Conservation (phyloP, 345 rosid genomes). For the Laguncularia racemosa region DNA sequence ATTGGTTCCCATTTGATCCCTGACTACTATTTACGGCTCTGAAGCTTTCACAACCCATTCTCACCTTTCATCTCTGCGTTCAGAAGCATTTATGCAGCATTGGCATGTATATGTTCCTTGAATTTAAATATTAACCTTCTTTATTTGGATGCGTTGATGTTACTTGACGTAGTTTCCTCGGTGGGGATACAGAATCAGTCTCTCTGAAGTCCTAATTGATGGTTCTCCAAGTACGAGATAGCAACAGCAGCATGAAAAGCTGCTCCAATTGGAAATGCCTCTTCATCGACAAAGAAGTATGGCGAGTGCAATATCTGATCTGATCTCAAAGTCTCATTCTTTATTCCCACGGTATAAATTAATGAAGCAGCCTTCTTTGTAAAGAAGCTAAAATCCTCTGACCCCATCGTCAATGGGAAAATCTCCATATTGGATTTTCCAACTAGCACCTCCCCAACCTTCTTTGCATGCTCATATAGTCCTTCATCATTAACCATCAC, state of each 20-base stretch:
- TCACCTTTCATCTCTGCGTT: too few relatives aligned
- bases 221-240: slow-evolving; percentile 43
- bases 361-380: slow-evolving; percentile 49
- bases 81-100: too few relatives aligned
- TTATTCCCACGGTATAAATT: slow-evolving; percentile 42
- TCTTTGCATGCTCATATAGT: slow-evolving; percentile 42
- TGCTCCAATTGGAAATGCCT: slow-evolving; percentile 55
- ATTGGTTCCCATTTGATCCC: too few relatives aligned
- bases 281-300: slow-evolving; percentile 52
- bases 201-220: slow-evolving; percentile 4
- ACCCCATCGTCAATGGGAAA: slow-evolving; percentile 50
- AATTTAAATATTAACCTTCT: too few relatives aligned
- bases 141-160: too few relatives aligned
- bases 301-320: slow-evolving; percentile 54
- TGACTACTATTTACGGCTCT: too few relatives aligned
- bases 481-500: slow-evolving; percentile 45
- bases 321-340: slow-evolving; percentile 44
- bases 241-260: slow-evolving; percentile 63
- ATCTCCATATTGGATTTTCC: slow-evolving; percentile 51
- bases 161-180: background rate
- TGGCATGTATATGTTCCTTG: too few relatives aligned
- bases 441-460: slow-evolving; percentile 40
- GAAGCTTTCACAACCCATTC: too few relatives aligned
- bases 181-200: background rate
- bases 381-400: slow-evolving; percentile 69